Percentiles rank a stretch among this genome's conserved stretches.
Evolutionary conservation across 2,329 filamentous ascomycete species (phyloP).

Genomic region (Endothia cerciana): DNA sequence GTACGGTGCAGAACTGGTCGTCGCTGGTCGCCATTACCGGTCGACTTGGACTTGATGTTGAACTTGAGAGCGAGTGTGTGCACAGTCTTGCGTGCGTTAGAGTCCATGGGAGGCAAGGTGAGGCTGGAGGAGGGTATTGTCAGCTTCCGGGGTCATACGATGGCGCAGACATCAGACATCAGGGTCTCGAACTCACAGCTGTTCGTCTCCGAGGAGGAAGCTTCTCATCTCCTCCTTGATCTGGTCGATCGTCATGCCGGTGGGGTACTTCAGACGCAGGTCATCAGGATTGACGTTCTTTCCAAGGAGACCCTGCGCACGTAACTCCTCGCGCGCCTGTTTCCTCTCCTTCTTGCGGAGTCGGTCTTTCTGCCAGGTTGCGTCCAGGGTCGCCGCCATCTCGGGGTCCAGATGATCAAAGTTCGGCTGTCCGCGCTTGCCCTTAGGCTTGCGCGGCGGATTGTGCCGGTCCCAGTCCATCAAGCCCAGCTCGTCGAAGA

Average conservation of each 20-base stretch:
- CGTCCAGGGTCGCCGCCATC: conserved; percentile 61
- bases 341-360: conserved; percentile 73
- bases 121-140: conserved; percentile 53
- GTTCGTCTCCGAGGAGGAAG: conserved; percentile 68
- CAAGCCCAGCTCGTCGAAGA: conserved; percentile 74
- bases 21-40: conserved; percentile 72
- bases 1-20: conserved; percentile 81
- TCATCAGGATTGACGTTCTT: conserved; percentile 59
- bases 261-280: conserved; percentile 71
- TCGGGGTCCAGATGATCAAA: conserved; percentile 69
- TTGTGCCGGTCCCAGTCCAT: conserved; percentile 81
- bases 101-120: conserved; percentile 82
- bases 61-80: conserved; percentile 79
- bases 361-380: conserved; percentile 69
- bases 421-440: conserved; percentile 53
- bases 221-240: conserved; percentile 72
- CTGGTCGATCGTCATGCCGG: conserved; percentile 72
- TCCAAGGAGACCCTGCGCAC: conserved; percentile 67
- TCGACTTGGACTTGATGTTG: conserved; percentile 82
- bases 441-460: conserved; percentile 64
- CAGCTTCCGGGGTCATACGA: conserved; percentile 16
- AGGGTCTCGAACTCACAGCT: conserved; percentile 57
- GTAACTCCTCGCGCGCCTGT: conserved; percentile 69
- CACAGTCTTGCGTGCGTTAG: conserved; percentile 73
- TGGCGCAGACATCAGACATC: too few relatives aligned